Conservation (phyloP, 139 green algal species). For the Desmodesmus armatus region DNA sequence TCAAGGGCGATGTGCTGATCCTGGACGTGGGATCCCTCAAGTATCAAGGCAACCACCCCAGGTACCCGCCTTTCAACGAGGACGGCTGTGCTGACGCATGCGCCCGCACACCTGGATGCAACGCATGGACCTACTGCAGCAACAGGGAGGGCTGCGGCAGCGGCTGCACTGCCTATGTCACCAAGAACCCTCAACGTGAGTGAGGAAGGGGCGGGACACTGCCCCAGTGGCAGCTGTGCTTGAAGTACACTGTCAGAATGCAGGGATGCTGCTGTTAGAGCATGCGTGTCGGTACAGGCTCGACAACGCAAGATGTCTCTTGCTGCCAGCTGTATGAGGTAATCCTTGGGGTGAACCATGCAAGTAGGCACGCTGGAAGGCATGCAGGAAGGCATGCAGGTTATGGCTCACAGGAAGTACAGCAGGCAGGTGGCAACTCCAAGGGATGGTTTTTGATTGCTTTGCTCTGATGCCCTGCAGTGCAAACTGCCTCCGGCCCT, state of each 20-base stretch:
- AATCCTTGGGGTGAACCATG: no score
- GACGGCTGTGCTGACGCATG: neutral
- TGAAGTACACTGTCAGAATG: no score
- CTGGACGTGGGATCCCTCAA: neutral
- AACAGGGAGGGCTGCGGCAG: neutral
- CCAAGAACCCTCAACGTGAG: neutral
- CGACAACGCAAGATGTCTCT: no score
- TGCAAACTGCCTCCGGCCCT: neutral
- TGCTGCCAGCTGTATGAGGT: no score
- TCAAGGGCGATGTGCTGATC: slow-evolving; percentile 11
- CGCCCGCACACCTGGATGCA: neutral
- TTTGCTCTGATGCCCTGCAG: neutral
- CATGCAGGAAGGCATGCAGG: no score
- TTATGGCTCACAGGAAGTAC: no score
- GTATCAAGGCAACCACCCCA: slow-evolving; percentile 19
- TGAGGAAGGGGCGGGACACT: no score
- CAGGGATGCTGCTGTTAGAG: neutral
- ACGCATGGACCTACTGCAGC: slow-evolving; percentile 2
- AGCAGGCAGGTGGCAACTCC: no score
- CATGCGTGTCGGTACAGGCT: no score
- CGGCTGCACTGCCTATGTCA: neutral
- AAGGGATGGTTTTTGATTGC: no score
- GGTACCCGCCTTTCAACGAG: neutral
- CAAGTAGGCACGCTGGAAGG: no score
- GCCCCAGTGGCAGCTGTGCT: no score